Evolutionary conservation across 768 basidiomycete genomes (phyloP).

Genomic region (Lactarius pseudohatsudake): DNA sequence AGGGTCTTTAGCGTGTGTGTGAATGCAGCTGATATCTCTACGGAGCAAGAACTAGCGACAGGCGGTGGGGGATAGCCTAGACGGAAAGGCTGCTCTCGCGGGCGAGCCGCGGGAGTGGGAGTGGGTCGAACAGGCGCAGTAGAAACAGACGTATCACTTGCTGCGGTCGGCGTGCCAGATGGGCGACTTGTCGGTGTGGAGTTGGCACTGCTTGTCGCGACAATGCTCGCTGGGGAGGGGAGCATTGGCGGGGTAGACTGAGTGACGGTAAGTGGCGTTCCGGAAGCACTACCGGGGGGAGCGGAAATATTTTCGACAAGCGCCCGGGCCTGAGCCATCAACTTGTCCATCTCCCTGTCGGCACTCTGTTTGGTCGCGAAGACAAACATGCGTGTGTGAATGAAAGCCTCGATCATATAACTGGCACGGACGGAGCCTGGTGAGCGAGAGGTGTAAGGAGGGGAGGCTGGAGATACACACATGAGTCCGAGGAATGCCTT

Average conservation of each 20-base stretch:
- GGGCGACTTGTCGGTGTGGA: conserved; percentile 71
- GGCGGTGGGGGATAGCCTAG: conserved; percentile 30
- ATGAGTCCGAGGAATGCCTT: conserved; percentile 74
- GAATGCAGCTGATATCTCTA: conserved; percentile 29
- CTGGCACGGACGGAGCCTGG: conserved; percentile 44
- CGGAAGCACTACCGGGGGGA: conserved; percentile 20
- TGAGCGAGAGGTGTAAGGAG: conserved; percentile 35
- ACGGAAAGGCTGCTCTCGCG: conserved; percentile 27
- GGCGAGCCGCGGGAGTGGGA: conserved; percentile 33
- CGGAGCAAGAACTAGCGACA: conserved; percentile 30
- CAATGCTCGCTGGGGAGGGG: conserved; percentile 73
- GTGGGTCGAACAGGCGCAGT: conserved; percentile 31
- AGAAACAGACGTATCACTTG: conserved; percentile 28
- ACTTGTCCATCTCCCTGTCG: conserved; percentile 28
- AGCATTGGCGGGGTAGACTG: conserved; percentile 66
- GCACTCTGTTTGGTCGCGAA: conserved; percentile 39
- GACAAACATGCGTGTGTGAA: conserved; percentile 53
- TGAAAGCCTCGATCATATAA: conserved; percentile 77
- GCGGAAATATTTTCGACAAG: conserved; percentile 30
- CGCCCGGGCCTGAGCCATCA: conserved; percentile 29
- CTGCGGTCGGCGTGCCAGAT: conserved; percentile 52
- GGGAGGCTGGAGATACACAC: conserved; percentile 47
- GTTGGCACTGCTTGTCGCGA: conserved; percentile 65
- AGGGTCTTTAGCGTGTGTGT: conserved; percentile 37
- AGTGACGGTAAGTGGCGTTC: conserved; percentile 25